These are phyloP conservation scores for Rubia balearica DNA, from an alignment of 305 asterid genomes.

Conservation along the genomic window DNA sequence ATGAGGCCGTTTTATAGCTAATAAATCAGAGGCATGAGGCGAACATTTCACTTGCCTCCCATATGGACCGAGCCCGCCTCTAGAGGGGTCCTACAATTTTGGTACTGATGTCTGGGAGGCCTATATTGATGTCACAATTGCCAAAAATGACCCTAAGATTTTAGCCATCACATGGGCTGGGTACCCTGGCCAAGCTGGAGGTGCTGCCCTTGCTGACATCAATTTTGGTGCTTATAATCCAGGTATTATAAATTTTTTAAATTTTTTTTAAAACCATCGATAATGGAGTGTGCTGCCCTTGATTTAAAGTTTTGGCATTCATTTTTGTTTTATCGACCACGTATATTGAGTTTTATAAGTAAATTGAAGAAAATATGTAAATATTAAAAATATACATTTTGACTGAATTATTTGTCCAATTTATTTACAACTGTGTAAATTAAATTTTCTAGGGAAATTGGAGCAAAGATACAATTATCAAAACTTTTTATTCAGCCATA, in stretches of 20 bases:
- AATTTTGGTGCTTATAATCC: slow-evolving; percentile 69
- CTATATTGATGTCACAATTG: slow-evolving; percentile 70
- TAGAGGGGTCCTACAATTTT: slow-evolving; percentile 65
- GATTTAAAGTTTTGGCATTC: too few species aligned
- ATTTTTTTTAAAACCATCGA: too few species aligned
- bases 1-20: too few species aligned
- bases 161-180: slow-evolving; percentile 78
- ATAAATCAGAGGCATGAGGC: too few species aligned
- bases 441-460: too few species aligned
- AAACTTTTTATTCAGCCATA: too few species aligned
- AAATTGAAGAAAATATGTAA: neutral
- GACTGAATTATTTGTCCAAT: too few species aligned
- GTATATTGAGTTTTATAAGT: neutral
- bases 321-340: neutral
- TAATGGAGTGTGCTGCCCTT: too few species aligned
- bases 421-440: too few species aligned
- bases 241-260: slow-evolving; percentile 29
- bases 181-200: slow-evolving; percentile 95
- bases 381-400: too few species aligned
- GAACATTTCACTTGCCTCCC: too few species aligned
- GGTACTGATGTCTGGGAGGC: slow-evolving; percentile 80
- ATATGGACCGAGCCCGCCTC: too few species aligned
- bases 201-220: slow-evolving; percentile 73
- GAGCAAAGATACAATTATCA: neutral
- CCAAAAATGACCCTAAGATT: slow-evolving; percentile 58